Conservation (phyloP, 306 rosid genomes). For the Carpinus fangiana region DNA sequence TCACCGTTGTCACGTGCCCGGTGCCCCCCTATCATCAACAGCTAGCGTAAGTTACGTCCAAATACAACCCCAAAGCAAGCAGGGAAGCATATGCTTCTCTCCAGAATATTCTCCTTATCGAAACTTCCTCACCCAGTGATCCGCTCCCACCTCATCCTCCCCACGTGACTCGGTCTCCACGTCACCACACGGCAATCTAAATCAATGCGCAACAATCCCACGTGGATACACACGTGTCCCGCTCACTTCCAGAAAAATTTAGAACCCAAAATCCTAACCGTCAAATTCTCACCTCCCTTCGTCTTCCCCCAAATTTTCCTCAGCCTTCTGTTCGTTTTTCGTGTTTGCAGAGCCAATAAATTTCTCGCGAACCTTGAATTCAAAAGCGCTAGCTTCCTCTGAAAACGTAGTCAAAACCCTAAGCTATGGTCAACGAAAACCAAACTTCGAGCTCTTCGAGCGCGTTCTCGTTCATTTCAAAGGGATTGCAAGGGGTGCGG, state of each 20-base stretch:
- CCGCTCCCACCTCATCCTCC: slow-evolving; percentile 5
- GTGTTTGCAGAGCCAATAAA: neutral
- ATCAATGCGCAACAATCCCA: slow-evolving; percentile 23
- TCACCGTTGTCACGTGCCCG: too few relatives aligned
- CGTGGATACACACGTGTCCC: slow-evolving; percentile 40
- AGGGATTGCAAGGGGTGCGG: slow-evolving; percentile 92
- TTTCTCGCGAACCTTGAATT: too few relatives aligned
- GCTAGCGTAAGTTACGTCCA: too few relatives aligned
- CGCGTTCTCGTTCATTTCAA: slow-evolving; percentile 83
- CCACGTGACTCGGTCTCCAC: neutral
- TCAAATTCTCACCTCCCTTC: slow-evolving; percentile 7
- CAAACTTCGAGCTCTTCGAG: slow-evolving; percentile 53
- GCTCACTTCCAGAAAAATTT: slow-evolving; percentile 26
- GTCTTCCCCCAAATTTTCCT: too few relatives aligned
- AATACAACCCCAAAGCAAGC: neutral
- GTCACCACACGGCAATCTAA: slow-evolving; percentile 20
- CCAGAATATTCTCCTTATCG: slow-evolving; percentile 30
- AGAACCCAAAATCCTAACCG: slow-evolving; percentile 22
- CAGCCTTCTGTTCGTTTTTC: neutral
- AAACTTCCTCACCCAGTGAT: slow-evolving; percentile 19
- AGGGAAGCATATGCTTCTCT: slow-evolving; percentile 38
- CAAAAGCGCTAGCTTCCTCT: neutral
- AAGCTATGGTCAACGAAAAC: slow-evolving; percentile 52
- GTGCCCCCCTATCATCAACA: too few relatives aligned
- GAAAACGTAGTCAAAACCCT: slow-evolving; percentile 10